Percentiles rank a stretch among this genome's conserved stretches.
Conservation (phyloP, 805 yeast genomes). For the Suhomyces canberraensis region DNA sequence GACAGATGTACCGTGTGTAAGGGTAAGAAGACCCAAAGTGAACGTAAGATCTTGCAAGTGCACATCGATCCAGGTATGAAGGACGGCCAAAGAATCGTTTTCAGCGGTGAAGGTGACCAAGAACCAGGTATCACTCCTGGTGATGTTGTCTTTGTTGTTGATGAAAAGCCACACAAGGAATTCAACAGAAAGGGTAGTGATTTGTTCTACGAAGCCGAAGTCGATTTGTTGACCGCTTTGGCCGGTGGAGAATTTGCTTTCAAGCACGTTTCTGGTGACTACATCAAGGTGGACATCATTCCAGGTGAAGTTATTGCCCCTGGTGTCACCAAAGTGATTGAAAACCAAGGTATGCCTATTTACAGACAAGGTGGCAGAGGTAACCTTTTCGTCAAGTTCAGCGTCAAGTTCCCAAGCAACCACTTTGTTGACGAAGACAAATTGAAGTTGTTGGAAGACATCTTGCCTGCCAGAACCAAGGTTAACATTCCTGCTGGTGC, state of each 20-base stretch:
- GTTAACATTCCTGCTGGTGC: slow-evolving; percentile 65
- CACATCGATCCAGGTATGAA: slow-evolving; percentile 96
- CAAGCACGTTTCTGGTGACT: slow-evolving; percentile 90
- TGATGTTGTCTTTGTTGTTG: slow-evolving; percentile 89
- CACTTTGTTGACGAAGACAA: slow-evolving; percentile 74
- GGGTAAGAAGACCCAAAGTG: slow-evolving; percentile 84
- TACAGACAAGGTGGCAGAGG: slow-evolving; percentile 86
- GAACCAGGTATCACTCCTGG: slow-evolving; percentile 94
- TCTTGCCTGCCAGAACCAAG: slow-evolving; percentile 74
- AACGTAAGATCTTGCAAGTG: slow-evolving; percentile 91
- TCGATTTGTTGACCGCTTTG: slow-evolving; percentile 89
- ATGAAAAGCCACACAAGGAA: slow-evolving; percentile 79
- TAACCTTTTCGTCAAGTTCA: slow-evolving; percentile 80
- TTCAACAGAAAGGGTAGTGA: slow-evolving; percentile 91
- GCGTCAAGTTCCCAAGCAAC: slow-evolving; percentile 79
- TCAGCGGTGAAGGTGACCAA: slow-evolving; percentile 96
- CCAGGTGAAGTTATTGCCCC: slow-evolving; percentile 95
- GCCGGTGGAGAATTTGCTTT: slow-evolving; percentile 93
- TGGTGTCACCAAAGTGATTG: slow-evolving; percentile 74
- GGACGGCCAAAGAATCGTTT: slow-evolving; percentile 86
- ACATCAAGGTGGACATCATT: slow-evolving; percentile 72
- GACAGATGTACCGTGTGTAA: slow-evolving; percentile 84
- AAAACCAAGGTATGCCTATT: slow-evolving; percentile 97
- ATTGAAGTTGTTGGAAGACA: slow-evolving; percentile 65
- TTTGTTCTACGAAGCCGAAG: slow-evolving; percentile 76